A percentile compares a stretch with the other conserved stretches of the same genome.
Conservation (phyloP, 192 early-diverging fungal genomes). For the Endogone sp. region DNA sequence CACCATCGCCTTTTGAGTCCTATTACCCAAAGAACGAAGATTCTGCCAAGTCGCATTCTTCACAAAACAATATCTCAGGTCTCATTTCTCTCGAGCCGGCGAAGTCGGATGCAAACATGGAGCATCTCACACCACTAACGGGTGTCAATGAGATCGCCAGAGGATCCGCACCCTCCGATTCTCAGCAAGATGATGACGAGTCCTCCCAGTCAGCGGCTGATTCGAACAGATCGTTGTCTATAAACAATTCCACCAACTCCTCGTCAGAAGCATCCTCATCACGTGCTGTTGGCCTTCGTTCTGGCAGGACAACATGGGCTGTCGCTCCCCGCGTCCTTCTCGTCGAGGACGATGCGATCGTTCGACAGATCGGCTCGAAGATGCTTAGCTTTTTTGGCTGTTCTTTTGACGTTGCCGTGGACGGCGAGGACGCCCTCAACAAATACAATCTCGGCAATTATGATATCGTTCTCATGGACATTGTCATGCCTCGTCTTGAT, state of each 20-base stretch:
- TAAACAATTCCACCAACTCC: not conserved
- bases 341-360: conserved; percentile 68
- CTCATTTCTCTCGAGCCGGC: not conserved
- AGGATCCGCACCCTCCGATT: too few species aligned
- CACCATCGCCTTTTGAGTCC: not conserved
- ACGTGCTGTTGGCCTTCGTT: not conserved
- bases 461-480: conserved; percentile 66
- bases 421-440: conserved; percentile 64
- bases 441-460: conserved; percentile 62
- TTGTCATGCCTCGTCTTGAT: conserved; percentile 69
- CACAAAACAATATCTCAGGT: too few species aligned
- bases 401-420: conserved; percentile 61
- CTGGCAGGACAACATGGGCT: conserved; percentile 32
- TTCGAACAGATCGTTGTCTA: not conserved
- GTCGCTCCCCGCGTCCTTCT: conserved; percentile 59
- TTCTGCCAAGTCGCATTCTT: not conserved
- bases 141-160: not conserved
- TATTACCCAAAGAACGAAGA: not conserved
- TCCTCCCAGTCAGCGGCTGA: not conserved
- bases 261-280: not conserved
- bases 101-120: not conserved
- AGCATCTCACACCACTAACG: not conserved
- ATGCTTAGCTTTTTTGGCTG: conserved; percentile 65
- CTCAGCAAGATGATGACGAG: not conserved
- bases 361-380: conserved; percentile 45